Base-by-base conservation (phyloP, 75 land plant genomes). In the Pseudotsuga menziesii region DNA sequence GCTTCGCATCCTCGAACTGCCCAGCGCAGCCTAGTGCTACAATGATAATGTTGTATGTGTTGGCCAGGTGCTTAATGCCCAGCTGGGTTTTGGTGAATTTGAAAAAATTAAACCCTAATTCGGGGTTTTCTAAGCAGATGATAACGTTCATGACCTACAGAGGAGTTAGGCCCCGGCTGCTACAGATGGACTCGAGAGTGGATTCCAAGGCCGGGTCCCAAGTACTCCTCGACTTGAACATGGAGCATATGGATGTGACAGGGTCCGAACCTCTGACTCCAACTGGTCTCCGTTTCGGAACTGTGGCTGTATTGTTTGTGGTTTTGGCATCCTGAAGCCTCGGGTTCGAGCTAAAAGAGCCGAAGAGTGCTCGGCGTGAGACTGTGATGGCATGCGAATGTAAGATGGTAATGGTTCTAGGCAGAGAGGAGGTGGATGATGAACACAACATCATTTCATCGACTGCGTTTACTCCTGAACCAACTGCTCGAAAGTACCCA, bases 41-140 rank as follows among this genome's bases (percentile, higher is more conserved):
- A 17, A 95, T 22, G 56, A 95, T 77, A 57, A 76, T 56, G 57
- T 79, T 70, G 59, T 87, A 92, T 35, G 87, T 78, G 25, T 4
- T 4, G 23, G 75, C 71, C 22, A 55, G 57, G 74, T 90, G 90
- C 23, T 41, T 61, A 14, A 90, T 0, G 16, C 54, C 81, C 71
- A 86, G 29, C 17, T 56, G 35, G 27, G 58, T 27, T 29, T 81
- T 61, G 32, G 80, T 73, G 74, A 82, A 78, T 20, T 75, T 71
- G 54, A 87, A 87, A 74, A 90, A 87, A 13, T 74, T 61, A 11
- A 87, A 57, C 2, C 69, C 81, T 52, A 64, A 61, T 22, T 14
- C 52, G 3, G 77, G 81, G 32, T 78, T 52, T 0, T 61, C 55
- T 16, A 87, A 36, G 23, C 82, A 16, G 5, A 15, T 56, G 56